Conservation (phyloP, 2,329 filamentous ascomycete species). For the Mycogone perniciosa region DNA sequence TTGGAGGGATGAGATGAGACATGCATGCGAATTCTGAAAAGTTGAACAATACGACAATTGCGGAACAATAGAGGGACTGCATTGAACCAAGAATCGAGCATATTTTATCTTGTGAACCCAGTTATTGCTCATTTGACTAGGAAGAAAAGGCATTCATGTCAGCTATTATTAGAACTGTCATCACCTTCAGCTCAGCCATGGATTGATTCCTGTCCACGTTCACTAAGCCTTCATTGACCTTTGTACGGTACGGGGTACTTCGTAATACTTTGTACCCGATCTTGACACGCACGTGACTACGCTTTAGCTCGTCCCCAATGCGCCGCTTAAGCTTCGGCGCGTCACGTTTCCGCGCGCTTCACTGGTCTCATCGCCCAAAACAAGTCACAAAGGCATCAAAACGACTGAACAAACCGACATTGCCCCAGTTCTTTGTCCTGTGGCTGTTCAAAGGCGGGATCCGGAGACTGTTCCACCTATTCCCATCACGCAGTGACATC, state of each 20-base stretch:
- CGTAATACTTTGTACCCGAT: not conserved
- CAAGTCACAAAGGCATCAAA: conserved; percentile 10
- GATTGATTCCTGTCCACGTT: not conserved
- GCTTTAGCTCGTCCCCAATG: conserved; percentile 19
- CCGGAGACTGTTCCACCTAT: not conserved
- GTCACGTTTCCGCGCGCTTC: conserved; percentile 19
- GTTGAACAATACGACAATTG: too few species aligned
- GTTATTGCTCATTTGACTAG: too few species aligned
- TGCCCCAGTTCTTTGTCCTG: not conserved
- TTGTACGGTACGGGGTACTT: not conserved
- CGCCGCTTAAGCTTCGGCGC: conserved; percentile 32
- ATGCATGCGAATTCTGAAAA: too few species aligned
- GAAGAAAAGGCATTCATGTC: too few species aligned
- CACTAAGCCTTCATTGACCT: too few species aligned
- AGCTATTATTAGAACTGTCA: too few species aligned
- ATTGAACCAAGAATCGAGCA: too few species aligned
- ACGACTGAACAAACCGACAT: not conserved
- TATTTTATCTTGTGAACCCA: too few species aligned
- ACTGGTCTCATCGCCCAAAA: conserved; percentile 19
- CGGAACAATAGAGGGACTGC: too few species aligned
- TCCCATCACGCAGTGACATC: not conserved
- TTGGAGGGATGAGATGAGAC: too few species aligned
- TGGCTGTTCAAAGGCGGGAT: not conserved
- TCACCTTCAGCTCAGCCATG: not conserved
- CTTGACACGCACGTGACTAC: conserved; percentile 22